Evolutionary conservation across 2,329 filamentous ascomycete genomes (phyloP), one percentile per base, ranked within the genome.

Genomic region (Colletotrichum navitas): DNA sequence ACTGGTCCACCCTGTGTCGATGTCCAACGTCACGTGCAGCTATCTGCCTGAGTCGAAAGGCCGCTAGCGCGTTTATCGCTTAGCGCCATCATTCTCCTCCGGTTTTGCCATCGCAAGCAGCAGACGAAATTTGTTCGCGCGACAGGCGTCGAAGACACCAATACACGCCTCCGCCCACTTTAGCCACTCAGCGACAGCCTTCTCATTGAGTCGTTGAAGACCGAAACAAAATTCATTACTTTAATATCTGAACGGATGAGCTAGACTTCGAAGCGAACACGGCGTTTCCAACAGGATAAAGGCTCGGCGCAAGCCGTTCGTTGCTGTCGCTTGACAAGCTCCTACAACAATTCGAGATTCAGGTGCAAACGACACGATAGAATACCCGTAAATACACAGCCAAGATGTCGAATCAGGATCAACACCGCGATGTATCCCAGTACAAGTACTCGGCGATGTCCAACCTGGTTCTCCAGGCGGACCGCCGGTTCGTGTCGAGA

Each of bases 381-480:
- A 43, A 71, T 63, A 66, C 63, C 68, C 65, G 34, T 43, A 49
- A 65, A 56, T 54, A 34, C 74, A 74, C 77, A 78, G 79, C 76
- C 81, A 87, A 81, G 70, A 95, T 95, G 93, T 88, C 92, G 82
- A 93, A 91, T 81, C 87, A 89, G 82, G 93, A 91, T 82, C 87
- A 90, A 82, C 87, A 91, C 79, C 90, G 89, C 83, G 90, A 96
- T 92, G 93, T 97, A 79, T 95, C 94, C 83, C 95, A 97, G 85
- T 98, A 97, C 89, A 98, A 98, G 85, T 97, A 98, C 90, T 94
- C 94, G 91, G 94, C 94, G 83, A 98, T 99, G 96, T 99, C 96
- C 86, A 99, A 99, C 91, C 92, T 99, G 94, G 96, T 99, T 81
- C 94, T 99, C 90, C 96, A 99, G 93, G 95, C 94, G 86, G 96